phyloP scores from a whole-genome alignment of 441 rosid species.

The Rhodomyrtus psidioides region DNA sequence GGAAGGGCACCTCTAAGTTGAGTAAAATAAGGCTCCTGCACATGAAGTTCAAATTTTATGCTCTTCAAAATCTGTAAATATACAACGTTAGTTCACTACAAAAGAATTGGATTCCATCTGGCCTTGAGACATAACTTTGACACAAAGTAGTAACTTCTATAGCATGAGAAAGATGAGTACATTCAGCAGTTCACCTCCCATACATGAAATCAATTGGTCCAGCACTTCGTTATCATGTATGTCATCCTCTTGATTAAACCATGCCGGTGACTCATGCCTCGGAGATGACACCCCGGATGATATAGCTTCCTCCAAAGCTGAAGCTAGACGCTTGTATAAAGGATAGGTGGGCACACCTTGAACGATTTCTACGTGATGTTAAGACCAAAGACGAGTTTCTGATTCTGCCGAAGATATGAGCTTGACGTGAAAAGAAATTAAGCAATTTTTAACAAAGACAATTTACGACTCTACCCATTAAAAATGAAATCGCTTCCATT shows the following conservation, averaged over 20 bases:
- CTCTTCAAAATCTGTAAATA: constrained; percentile 29
- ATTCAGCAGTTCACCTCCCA: constrained; percentile 32
- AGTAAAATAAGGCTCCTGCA: constrained; percentile 54
- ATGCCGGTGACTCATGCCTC: constrained; percentile 7
- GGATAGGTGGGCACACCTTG: constrained; percentile 46
- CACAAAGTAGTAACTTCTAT: not conserved
- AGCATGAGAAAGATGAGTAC: constrained; percentile 6
- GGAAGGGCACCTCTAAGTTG: constrained; percentile 38
- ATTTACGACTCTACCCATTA: not conserved
- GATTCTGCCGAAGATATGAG: not conserved
- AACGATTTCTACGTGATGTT: constrained; percentile 9
- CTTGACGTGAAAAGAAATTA: not conserved
- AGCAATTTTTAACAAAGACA: not conserved
- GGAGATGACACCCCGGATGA: constrained; percentile 22
- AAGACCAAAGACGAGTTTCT: not conserved
- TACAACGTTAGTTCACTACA: not conserved
- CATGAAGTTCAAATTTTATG: constrained; percentile 37
- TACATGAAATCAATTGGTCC: constrained; percentile 24
- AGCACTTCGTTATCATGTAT: constrained; percentile 34
- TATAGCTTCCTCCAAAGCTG: constrained; percentile 32
- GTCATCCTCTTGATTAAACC: constrained; percentile 21
- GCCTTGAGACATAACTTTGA: not conserved
- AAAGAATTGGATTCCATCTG: not conserved
- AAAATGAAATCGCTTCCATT: not conserved
- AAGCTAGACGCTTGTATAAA: constrained; percentile 48